Evolutionary conservation across 345 rosid species (phyloP).

Genomic region (Durio zibethinus): DNA sequence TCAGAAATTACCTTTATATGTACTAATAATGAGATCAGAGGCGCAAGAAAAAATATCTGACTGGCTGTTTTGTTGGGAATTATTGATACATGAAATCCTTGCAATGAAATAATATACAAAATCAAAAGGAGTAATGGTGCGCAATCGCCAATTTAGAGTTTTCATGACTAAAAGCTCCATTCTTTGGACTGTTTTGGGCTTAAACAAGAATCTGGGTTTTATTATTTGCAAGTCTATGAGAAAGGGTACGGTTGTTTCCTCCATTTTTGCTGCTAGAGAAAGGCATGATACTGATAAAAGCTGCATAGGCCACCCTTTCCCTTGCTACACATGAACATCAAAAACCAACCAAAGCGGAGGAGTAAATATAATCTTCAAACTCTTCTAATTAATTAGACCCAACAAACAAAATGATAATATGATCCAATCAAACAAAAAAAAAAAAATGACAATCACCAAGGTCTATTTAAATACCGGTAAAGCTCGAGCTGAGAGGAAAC

Average conservation of each 20-base stretch:
- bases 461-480: slow-evolving; percentile 17
- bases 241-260: slow-evolving; percentile 34
- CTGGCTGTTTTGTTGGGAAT: slow-evolving; percentile 3
- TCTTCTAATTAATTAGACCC: background rate
- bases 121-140: slow-evolving; percentile 32
- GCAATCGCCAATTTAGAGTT: slow-evolving; percentile 36
- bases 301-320: slow-evolving; percentile 36
- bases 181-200: slow-evolving; percentile 30
- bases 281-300: slow-evolving; percentile 37
- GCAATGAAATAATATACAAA: slow-evolving; percentile 28
- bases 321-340: slow-evolving; percentile 12
- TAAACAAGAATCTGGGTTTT: slow-evolving; percentile 31
- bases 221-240: slow-evolving; percentile 36
- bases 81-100: slow-evolving; percentile 15
- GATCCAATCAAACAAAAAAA: background rate
- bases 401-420: background rate
- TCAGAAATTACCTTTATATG: slow-evolving; percentile 26
- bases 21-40: slow-evolving; percentile 20
- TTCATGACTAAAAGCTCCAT: slow-evolving; percentile 41
- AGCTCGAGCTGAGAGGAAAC: slow-evolving; percentile 26
- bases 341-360: background rate
- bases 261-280: slow-evolving; percentile 45
- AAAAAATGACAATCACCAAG: background rate
- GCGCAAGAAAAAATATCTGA: slow-evolving; percentile 3
- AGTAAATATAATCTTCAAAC: background rate